phyloP scores from a whole-genome alignment of 139 green algal genomes.

The Trebouxia sp. region DNA sequence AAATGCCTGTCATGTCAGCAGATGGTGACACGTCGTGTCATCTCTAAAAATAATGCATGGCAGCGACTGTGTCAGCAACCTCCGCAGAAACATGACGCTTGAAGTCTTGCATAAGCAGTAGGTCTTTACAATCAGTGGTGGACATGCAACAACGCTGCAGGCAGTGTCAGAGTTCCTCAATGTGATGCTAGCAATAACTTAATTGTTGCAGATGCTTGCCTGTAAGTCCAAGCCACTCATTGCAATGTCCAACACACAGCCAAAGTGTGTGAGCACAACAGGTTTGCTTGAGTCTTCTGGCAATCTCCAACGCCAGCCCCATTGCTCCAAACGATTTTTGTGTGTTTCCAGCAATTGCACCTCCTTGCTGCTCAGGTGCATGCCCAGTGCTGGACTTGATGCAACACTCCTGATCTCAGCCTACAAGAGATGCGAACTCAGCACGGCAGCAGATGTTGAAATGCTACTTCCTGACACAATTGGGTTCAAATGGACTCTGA shows the following conservation, averaged over 20 bases:
- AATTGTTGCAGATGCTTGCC: background rate
- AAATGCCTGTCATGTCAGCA: no score
- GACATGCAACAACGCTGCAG: no score
- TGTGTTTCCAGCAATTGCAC: conserved; percentile 37
- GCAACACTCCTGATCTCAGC: background rate
- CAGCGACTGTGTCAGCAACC: background rate
- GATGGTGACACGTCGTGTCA: no score
- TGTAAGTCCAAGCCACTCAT: conserved; percentile 58
- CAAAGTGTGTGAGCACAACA: conserved; percentile 46
- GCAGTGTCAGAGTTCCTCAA: background rate
- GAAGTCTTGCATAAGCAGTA: no score
- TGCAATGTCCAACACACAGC: conserved; percentile 43
- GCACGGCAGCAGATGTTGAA: background rate
- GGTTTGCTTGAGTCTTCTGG: no score
- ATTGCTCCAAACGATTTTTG: conserved; percentile 1
- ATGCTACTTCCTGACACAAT: no score
- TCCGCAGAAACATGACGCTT: no score
- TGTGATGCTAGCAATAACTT: background rate
- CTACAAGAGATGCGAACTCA: background rate
- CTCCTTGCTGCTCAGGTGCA: conserved; percentile 39
- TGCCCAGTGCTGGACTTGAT: background rate
- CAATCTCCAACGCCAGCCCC: conserved; percentile 49
- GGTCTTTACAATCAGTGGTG: no score
- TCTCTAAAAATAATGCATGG: no score
- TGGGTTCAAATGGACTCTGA: no score